These are phyloP conservation scores for Teratosphaeria zuluensis DNA, from an alignment of 2,329 filamentous ascomycete species.

Conservation along the genomic window DNA sequence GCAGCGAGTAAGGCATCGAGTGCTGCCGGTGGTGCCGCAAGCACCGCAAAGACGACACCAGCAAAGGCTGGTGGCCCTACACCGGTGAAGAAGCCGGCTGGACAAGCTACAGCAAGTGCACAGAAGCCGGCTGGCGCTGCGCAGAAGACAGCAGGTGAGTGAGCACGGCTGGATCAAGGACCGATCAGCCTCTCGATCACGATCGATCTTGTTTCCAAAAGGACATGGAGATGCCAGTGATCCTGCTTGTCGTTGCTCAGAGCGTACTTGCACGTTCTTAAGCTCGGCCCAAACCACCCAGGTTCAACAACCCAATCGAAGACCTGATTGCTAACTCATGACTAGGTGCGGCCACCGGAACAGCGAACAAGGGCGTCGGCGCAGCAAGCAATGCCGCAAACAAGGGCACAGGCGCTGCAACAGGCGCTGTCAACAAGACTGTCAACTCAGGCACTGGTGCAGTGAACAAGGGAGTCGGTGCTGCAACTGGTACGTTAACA, in stretches of 20 bases:
- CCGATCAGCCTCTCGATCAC: background rate
- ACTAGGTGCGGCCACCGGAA: constrained; percentile 8
- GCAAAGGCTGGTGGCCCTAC: constrained; percentile 11
- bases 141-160: constrained; percentile 4
- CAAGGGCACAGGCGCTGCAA: constrained; percentile 10
- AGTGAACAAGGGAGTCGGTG: constrained; percentile 19
- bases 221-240: background rate
- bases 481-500: constrained; percentile 22
- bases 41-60: constrained; percentile 6
- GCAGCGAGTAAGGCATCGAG: constrained; percentile 8
- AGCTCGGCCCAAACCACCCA: too few relatives aligned
- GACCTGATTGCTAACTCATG: background rate
- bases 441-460: constrained; percentile 14
- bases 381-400: constrained; percentile 9
- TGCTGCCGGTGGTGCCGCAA: background rate
- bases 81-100: constrained; percentile 9
- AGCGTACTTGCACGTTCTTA: too few relatives aligned
- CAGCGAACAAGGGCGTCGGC: constrained; percentile 18
- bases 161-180: background rate
- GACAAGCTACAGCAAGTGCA: constrained; percentile 8
- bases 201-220: background rate
- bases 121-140: constrained; percentile 6
- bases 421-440: constrained; percentile 19
- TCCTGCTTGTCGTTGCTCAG: background rate
- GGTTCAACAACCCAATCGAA: background rate